phyloP scores from a whole-genome alignment of 345 rosid genomes.

The Murraya paniculata region DNA sequence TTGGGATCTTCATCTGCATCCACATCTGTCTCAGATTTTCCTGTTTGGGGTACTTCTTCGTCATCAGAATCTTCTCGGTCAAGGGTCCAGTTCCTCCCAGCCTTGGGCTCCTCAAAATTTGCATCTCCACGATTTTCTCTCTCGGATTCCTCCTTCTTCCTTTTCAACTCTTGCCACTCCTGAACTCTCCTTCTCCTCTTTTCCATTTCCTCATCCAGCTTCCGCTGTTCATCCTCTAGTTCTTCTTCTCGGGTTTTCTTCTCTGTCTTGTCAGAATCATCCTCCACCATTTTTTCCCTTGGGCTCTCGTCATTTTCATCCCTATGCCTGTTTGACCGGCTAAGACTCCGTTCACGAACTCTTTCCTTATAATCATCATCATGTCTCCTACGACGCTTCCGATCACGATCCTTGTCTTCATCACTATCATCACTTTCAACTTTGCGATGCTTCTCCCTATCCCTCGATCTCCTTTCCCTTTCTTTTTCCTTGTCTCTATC shows the following conservation, averaged over 20 bases:
- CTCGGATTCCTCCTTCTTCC: slow-evolving; percentile 88
- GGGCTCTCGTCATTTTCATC: slow-evolving; percentile 57
- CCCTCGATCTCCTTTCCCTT: slow-evolving; percentile 55
- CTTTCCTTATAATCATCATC: slow-evolving; percentile 58
- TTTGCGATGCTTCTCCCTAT: slow-evolving; percentile 58
- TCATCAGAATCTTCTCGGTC: slow-evolving; percentile 91
- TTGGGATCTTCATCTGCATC: slow-evolving; percentile 50
- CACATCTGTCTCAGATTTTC: slow-evolving; percentile 47
- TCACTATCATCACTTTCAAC: slow-evolving; percentile 57
- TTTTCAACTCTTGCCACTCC: slow-evolving; percentile 92
- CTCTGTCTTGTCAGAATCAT: slow-evolving; percentile 49
- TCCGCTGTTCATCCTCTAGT: slow-evolving; percentile 73
- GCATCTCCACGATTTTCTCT: slow-evolving; percentile 60
- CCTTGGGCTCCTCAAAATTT: slow-evolving; percentile 47
- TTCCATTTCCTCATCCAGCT: slow-evolving; percentile 81
- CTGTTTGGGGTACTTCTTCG: slow-evolving; percentile 55
- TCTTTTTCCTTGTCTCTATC: slow-evolving; percentile 27
- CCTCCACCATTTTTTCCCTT: slow-evolving; percentile 49
- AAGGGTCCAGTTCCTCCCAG: slow-evolving; percentile 86
- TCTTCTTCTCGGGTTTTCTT: slow-evolving; percentile 75
- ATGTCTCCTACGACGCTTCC: slow-evolving; percentile 64
- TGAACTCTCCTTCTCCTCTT: slow-evolving; percentile 93
- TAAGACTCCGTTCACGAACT: slow-evolving; percentile 52
- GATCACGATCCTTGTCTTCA: slow-evolving; percentile 43
- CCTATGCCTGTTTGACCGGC: slow-evolving; percentile 53